Percentiles rank a stretch among this genome's conserved stretches.
Conservation (phyloP, 768 basidiomycete species). For the Mrakia gelida region DNA sequence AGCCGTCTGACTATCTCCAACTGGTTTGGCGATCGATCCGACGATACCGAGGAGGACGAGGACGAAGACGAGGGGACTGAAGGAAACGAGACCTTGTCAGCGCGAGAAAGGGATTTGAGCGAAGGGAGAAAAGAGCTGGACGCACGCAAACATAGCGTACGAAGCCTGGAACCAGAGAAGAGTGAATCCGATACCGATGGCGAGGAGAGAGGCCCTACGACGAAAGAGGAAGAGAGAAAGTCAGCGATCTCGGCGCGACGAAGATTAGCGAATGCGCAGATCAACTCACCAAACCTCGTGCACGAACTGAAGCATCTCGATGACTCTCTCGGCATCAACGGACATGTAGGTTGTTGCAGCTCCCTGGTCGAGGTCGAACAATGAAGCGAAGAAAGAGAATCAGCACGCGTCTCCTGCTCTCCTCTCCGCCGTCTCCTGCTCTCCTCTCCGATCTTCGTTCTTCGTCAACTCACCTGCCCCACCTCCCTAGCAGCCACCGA, state of each 20-base stretch:
- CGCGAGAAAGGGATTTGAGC: too few species aligned
- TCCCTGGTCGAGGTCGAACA: neutral
- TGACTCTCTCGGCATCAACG: slow-evolving; percentile 17
- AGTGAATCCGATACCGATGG: slow-evolving; percentile 7
- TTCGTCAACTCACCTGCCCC: neutral
- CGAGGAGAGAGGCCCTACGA: neutral
- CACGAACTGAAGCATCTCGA: neutral
- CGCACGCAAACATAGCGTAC: neutral
- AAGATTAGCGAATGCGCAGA: too few species aligned
- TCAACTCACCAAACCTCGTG: slow-evolving; percentile 18
- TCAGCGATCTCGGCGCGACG: too few species aligned
- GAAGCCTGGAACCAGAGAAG: slow-evolving; percentile 18
- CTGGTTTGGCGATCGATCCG: neutral
- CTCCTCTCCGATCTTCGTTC: neutral
- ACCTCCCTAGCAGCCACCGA: slow-evolving; percentile 21
- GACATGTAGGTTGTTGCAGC: slow-evolving; percentile 17
- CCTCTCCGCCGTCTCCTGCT: neutral
- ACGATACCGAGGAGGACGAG: neutral
- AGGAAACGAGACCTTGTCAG: too few species aligned
- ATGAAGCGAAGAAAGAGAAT: neutral
- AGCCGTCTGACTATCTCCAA: slow-evolving; percentile 9
- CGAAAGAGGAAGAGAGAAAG: too few species aligned
- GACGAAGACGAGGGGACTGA: slow-evolving; percentile 5
- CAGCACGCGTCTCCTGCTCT: neutral
- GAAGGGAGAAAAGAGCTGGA: too few species aligned